Conservation (phyloP, 208 protist species). For the Trypanosoma boissoni region DNA sequence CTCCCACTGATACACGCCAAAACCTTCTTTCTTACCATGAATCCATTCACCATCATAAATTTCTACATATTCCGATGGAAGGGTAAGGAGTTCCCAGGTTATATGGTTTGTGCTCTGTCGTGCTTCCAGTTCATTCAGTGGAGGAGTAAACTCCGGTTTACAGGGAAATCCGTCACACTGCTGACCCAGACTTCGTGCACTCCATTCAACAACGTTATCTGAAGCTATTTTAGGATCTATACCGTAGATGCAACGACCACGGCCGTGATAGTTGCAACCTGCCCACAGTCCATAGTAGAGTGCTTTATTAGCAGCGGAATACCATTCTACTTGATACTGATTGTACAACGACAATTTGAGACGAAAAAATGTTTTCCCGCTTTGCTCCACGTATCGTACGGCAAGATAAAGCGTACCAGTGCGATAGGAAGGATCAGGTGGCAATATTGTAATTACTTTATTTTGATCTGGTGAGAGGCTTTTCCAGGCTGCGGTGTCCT, state of each 20-base stretch:
- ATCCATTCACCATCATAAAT: constrained; percentile 89
- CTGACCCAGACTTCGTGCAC: constrained; percentile 10
- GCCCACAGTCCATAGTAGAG: constrained; percentile 78
- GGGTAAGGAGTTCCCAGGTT: constrained; percentile 17
- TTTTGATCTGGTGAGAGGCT: constrained; percentile 57
- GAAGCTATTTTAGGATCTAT: constrained; percentile 26
- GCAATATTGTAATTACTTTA: constrained; percentile 76
- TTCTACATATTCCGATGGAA: constrained; percentile 41
- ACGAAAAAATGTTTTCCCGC: constrained; percentile 67
- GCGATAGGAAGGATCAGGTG: constrained; percentile 59
- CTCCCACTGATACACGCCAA: constrained; percentile 78
- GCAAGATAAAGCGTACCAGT: constrained; percentile 54
- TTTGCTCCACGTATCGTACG: constrained; percentile 75
- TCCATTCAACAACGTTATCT: constrained; percentile 8
- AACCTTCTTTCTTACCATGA: constrained; percentile 63
- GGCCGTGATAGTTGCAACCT: constrained; percentile 55
- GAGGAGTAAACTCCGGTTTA: background rate
- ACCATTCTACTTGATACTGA: constrained; percentile 29
- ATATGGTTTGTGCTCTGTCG: background rate
- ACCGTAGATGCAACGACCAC: constrained; percentile 69
- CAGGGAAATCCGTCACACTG: constrained; percentile 5
- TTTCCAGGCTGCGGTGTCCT: constrained; percentile 79
- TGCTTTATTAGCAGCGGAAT: constrained; percentile 32
- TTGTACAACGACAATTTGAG: constrained; percentile 45
- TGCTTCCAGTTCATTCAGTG: background rate